Percentiles rank a stretch among this genome's conserved stretches.
phyloP scores from a whole-genome alignment of 352 stramenopile genomes.

The Pythium brachiatum region DNA sequence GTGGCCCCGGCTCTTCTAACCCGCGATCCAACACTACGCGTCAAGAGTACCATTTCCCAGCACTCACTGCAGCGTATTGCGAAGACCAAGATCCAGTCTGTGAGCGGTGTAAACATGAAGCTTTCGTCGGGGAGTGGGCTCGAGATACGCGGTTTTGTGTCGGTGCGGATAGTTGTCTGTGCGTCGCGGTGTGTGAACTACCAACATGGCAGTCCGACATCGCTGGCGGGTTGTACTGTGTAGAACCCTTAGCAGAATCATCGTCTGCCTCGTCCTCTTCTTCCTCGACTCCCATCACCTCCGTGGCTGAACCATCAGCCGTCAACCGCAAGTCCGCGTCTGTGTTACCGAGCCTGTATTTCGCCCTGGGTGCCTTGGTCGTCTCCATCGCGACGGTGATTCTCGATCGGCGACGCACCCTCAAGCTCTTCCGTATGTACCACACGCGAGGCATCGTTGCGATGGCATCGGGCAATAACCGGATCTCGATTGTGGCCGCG shows the following conservation, averaged over 20 bases:
- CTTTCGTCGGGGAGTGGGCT: neutral
- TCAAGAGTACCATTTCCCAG: neutral
- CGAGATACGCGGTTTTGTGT: neutral
- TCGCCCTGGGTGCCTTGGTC: neutral
- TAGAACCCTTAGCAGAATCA: neutral
- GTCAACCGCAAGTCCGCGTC: neutral
- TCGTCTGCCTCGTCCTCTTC: neutral
- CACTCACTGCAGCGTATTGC: neutral
- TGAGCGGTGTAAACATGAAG: neutral
- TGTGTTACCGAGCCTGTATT: neutral
- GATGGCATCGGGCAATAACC: neutral
- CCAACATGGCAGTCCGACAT: neutral
- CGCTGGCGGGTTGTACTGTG: neutral
- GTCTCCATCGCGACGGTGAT: neutral
- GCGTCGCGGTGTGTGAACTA: neutral
- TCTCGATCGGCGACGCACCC: neutral
- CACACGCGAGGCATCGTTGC: neutral
- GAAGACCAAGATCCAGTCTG: neutral
- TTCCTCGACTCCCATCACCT: neutral
- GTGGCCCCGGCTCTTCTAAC: neutral
- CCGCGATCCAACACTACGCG: neutral
- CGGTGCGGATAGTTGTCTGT: neutral
- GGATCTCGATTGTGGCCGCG: neutral
- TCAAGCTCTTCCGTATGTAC: neutral
- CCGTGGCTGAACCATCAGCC: no score